phyloP scores from a whole-genome alignment of 257 asterid species.

The Agastache rugosa region DNA sequence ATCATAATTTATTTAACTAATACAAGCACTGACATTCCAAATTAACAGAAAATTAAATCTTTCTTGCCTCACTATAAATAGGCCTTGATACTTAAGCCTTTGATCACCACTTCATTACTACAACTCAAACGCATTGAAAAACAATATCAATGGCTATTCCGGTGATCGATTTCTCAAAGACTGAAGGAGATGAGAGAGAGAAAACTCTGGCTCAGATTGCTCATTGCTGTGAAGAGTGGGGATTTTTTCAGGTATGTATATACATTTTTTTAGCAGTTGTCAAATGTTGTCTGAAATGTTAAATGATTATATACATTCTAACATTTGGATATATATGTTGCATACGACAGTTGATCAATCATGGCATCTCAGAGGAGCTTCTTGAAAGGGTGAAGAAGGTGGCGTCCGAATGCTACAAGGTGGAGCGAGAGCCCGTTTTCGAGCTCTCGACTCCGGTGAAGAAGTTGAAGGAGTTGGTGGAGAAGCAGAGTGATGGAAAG shows the following conservation, averaged over 20 bases:
- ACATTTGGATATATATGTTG: not conserved
- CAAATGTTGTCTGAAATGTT: not conserved
- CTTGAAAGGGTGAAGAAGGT: slow-evolving; percentile 64
- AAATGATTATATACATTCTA: not conserved
- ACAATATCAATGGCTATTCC: slow-evolving; percentile 59
- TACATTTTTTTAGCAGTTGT: not conserved
- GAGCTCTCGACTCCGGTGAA: slow-evolving; percentile 51
- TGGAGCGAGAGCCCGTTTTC: slow-evolving; percentile 55
- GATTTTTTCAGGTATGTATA: slow-evolving; percentile 62
- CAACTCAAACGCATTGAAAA: not conserved
- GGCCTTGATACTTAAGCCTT: slow-evolving; percentile 7
- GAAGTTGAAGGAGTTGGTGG: slow-evolving; percentile 51
- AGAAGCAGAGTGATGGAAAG: slow-evolving; percentile 42
- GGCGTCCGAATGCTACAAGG: slow-evolving; percentile 65
- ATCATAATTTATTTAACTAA: not conserved
- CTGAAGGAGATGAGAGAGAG: slow-evolving; percentile 55
- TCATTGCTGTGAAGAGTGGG: slow-evolving; percentile 64
- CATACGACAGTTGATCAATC: slow-evolving; percentile 56
- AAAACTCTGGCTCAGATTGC: slow-evolving; percentile 57
- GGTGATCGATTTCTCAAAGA: slow-evolving; percentile 63
- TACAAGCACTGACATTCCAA: slow-evolving; percentile 50
- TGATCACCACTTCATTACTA: slow-evolving; percentile 28
- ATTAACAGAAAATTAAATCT: slow-evolving; percentile 35
- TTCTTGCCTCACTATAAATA: slow-evolving; percentile 48
- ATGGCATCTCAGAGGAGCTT: slow-evolving; percentile 64